Conservation (phyloP, 2,329 filamentous ascomycete genomes). For the Domatiomyces catenatus region DNA sequence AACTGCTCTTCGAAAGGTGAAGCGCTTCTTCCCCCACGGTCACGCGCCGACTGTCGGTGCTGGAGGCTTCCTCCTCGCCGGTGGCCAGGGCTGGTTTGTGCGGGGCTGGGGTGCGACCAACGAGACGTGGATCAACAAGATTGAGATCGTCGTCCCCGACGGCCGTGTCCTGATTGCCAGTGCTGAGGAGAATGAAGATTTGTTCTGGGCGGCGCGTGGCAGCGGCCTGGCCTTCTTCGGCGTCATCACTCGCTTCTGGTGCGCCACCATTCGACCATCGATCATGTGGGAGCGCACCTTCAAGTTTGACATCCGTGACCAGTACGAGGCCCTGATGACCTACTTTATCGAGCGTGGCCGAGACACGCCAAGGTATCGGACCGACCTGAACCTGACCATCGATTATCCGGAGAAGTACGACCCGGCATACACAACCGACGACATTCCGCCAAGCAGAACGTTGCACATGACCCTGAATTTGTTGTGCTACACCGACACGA, state of each 20-base stretch:
- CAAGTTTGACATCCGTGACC: constrained; percentile 1
- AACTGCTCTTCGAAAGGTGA: constrained; percentile 1
- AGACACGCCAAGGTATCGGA: constrained; percentile 2
- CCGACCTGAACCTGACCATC: constrained; percentile 1
- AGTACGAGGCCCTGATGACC: constrained; percentile 3
- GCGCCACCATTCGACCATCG: not conserved
- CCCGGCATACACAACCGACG: not conserved
- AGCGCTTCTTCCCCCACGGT: constrained; percentile 17
- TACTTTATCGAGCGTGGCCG: not conserved
- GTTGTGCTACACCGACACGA: not conserved
- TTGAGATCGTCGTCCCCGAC: constrained; percentile 20
- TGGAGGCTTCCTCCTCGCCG: constrained; percentile 19
- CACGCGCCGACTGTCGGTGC: constrained; percentile 18
- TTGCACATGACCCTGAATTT: constrained; percentile 1
- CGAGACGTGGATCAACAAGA: constrained; percentile 15
- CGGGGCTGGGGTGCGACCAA: constrained; percentile 19
- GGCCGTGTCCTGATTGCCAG: constrained; percentile 27
- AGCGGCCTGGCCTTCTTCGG: constrained; percentile 41
- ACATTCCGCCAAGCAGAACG: not conserved
- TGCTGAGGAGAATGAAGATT: constrained; percentile 29
- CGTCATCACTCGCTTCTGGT: constrained; percentile 24
- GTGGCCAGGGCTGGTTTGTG: constrained; percentile 20
- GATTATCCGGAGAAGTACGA: constrained; percentile 2
- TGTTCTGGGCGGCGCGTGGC: constrained; percentile 40
- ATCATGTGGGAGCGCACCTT: constrained; percentile 1